Base-by-base conservation (phyloP, 2,329 filamentous ascomycete species). In the Neophaeococcomyces aloes region DNA sequence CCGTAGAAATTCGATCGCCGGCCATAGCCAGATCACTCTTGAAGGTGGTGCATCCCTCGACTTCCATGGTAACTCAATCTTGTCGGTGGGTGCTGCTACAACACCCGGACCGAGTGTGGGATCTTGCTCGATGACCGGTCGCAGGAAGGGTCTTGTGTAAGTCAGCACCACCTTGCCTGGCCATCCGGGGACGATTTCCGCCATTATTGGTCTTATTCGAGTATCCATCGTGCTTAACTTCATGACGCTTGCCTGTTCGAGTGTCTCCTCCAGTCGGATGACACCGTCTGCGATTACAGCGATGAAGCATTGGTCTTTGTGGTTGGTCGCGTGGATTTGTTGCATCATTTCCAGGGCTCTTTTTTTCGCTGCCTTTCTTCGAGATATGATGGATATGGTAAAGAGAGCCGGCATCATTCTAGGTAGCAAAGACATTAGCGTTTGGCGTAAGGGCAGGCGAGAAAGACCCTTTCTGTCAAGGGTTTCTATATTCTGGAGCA, bases 391-490 rank as follows among this genome's bases (percentile, higher is more conserved):
- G 10, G 39, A 30, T 2, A 42, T 15, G n/a, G 39, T 21, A 23
- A 42, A 42, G 30, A 42, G 30, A 13, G 39, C 39, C 4, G 39
- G 39, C 39, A 42, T 35, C 39, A 42, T 42, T 19, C 39, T 23
- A 14, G 39, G 39, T 17, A 42, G 19, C 8, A 42, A 30, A 29
- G 5, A 27, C 39, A 42, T 42, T 19, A 29, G 33, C 7, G 15
- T 27, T 15, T 30, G 39, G 3, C 39, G 29, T 35, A 34, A 30
- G 10, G 39, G 39, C 18, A 42, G 18, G 5, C 34, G 15, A 5
- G 39, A 17, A 17, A 35, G 31, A 2, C 39, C 39, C 29, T 42
- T 11, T 15, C 35, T n/a, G 10, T 35, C 39, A 7, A 42, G 11
- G 7, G 25, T 11, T 23, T 42, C 30, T 18, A 42, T 35, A 15